Conservation (phyloP, 371 early-diverging fungal species). For the Blakeslea trispora region DNA sequence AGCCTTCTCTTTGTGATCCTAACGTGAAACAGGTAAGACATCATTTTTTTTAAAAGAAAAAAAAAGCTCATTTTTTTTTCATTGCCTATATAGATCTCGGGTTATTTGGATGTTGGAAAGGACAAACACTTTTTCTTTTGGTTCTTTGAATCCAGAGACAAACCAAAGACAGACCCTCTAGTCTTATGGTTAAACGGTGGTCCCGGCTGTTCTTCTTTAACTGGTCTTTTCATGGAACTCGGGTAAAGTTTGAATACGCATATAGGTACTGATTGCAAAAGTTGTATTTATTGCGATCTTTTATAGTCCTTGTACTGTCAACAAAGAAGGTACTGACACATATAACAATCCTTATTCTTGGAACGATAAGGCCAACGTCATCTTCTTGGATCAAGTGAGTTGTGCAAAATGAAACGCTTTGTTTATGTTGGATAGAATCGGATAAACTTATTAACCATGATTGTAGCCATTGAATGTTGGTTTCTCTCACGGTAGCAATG, state of each 20-base stretch:
- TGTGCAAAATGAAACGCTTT: background rate
- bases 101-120: conserved; percentile 72
- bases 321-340: conserved; percentile 58
- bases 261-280: no score
- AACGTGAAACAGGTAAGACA: conserved; percentile 37
- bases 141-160: conserved; percentile 80
- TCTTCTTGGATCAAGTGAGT: conserved; percentile 75
- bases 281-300: no score
- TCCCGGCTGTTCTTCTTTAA: conserved; percentile 80
- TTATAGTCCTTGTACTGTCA: conserved; percentile 67
- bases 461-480: conserved; percentile 73
- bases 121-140: conserved; percentile 70
- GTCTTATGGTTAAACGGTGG: conserved; percentile 80
- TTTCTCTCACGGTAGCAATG: conserved; percentile 66
- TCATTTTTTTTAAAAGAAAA: conserved; percentile 2
- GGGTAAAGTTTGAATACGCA: conserved; percentile 38
- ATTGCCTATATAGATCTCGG: conserved; percentile 68
- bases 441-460: no score
- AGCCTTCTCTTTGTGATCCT: conserved; percentile 60
- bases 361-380: conserved; percentile 75
- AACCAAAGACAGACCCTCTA: conserved; percentile 67
- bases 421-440: no score
- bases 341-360: conserved; percentile 61
- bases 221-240: conserved; percentile 75
- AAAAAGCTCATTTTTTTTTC: background rate